Evolutionary conservation across 495 filamentous ascomycete genomes (phyloP), one percentile per base, ranked within the genome.

Genomic region (Poronia punctata): DNA sequence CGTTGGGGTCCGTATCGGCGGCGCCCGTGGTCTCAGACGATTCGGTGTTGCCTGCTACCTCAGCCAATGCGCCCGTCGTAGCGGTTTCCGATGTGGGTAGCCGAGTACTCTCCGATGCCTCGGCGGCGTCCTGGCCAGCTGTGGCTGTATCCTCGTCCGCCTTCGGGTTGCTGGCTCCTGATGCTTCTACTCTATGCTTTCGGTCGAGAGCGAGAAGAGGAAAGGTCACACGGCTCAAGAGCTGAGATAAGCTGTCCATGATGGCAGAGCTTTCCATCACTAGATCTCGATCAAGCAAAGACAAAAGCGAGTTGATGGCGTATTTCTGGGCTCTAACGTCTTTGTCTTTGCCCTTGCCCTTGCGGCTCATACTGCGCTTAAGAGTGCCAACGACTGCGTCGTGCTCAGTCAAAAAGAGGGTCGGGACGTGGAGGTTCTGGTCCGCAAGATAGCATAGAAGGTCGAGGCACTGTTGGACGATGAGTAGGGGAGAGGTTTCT

Each of bases 401-500:
- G 56, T 97, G 93, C 64, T 97, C 92, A 5, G 86, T 94, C 30
- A 99, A 62, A 76, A 99, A 97, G 62, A 96, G 90, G 32, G 80
- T 85, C 18, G 88, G 80, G 32, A 97, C 80, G 49, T 90, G 85
- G 2, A 57, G 52, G 38, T 93, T 95, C 57, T 85, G 84, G 49
- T 78, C 75, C 4, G 83, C 83, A 24, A 99, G 71, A 53, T 84
- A 86, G 22, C 80, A 79, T 7, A 99, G 70, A 8, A 88, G 79
- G 35, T 76, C 74, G 23, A 99, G 75, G 48, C 90, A 97, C 61
- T 99, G 92, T 54, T 97, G 90, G 7, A 96, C 86, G 28, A 99
- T 84, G 75, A 94, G 81, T 33, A 95, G 73, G 14, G 93, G 92
- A 1, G 93, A 95, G 35, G 90, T 80, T 48, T 97, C 93, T 20